Percentiles rank a stretch among this genome's conserved stretches.
These are phyloP conservation scores for Craterostigma plantagineum DNA, from an alignment of 257 asterid genomes.

Conservation along the genomic window DNA sequence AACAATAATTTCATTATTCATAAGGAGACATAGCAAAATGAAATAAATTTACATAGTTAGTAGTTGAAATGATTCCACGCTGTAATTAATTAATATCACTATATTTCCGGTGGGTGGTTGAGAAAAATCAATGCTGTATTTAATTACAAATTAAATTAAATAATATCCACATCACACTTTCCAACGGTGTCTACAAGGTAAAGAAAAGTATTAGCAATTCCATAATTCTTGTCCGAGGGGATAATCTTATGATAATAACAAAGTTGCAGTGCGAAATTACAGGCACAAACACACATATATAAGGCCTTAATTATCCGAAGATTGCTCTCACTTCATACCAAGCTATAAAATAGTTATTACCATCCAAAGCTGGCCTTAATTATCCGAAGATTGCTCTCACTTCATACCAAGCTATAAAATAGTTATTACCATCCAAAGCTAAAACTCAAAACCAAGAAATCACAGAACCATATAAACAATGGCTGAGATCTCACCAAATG, in stretches of 20 bases:
- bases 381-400: no score
- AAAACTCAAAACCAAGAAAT: neutral
- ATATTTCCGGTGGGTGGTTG: slow-evolving; percentile 35
- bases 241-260: neutral
- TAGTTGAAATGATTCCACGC: no score
- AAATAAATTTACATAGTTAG: no score
- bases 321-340: no score
- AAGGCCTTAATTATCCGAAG: no score
- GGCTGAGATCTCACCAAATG: slow-evolving; percentile 37
- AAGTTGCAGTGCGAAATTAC: neutral
- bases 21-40: no score
- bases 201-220: neutral
- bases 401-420: neutral
- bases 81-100: slow-evolving; percentile 7
- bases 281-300: neutral
- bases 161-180: neutral
- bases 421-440: neutral
- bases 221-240: neutral
- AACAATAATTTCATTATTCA: no score
- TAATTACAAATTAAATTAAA: neutral
- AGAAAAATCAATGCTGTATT: slow-evolving; percentile 26
- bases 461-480: slow-evolving; percentile 11
- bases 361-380: no score
- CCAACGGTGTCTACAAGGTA: neutral
- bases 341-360: no score